Conservation (phyloP, 805 yeast genomes). For the Metschnikowia peoriensis region DNA sequence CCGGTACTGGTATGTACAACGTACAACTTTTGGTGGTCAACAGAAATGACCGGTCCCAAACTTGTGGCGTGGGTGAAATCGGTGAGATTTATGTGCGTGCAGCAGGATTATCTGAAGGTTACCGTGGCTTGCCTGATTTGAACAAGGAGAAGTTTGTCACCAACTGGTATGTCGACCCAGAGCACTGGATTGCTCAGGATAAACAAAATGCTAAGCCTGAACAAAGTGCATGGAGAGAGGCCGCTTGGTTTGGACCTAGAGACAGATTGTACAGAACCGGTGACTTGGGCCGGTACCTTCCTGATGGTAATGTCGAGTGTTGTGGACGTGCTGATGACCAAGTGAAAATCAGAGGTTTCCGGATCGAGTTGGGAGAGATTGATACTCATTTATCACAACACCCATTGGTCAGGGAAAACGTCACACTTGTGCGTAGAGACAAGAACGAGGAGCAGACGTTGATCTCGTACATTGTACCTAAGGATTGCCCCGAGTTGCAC, state of each 20-base stretch:
- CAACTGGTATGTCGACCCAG: slow-evolving; percentile 82
- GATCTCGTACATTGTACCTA: slow-evolving; percentile 88
- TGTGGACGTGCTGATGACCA: slow-evolving; percentile 99
- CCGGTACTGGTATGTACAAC: slow-evolving; percentile 95
- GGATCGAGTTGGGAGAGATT: slow-evolving; percentile 97
- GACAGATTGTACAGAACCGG: slow-evolving; percentile 97
- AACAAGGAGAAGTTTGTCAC: slow-evolving; percentile 84
- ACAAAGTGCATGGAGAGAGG: slow-evolving; percentile 63
- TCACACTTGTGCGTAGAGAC: slow-evolving; percentile 88
- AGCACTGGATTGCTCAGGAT: slow-evolving; percentile 61
- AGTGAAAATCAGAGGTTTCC: slow-evolving; percentile 96
- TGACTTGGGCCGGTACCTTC: slow-evolving; percentile 92
- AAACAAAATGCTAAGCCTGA: slow-evolving; percentile 38
- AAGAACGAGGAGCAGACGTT: slow-evolving; percentile 89
- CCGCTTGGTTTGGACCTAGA: slow-evolving; percentile 86
- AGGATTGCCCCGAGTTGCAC: slow-evolving; percentile 43
- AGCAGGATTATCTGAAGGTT: slow-evolving; percentile 96
- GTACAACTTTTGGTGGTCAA: slow-evolving; percentile 94
- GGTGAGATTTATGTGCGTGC: slow-evolving; percentile 99
- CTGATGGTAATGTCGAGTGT: slow-evolving; percentile 97
- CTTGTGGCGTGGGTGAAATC: slow-evolving; percentile 98
- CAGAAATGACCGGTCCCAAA: slow-evolving; percentile 79
- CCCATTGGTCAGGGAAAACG: slow-evolving; percentile 86
- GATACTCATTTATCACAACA: slow-evolving; percentile 96
- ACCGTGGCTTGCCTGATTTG: slow-evolving; percentile 85